Evolutionary conservation across 176 grass and related monocot species (phyloP), one percentile per base, ranked within the genome.

Genomic region (Areca catechu): DNA sequence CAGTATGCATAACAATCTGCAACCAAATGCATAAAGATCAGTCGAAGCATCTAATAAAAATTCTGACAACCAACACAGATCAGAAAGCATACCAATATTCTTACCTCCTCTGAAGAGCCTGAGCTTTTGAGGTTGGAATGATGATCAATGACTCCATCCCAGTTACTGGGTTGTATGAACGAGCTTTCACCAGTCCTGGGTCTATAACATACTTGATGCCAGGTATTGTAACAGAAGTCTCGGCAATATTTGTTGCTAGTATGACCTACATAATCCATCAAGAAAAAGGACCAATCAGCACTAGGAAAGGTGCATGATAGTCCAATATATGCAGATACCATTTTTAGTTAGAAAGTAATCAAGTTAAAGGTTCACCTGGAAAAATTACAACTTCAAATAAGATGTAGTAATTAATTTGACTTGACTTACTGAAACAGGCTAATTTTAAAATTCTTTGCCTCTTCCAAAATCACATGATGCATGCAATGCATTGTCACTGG

Each of bases 121-220:
- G 86, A 19, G 86, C 93, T 88, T 97, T 97, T 3, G 93, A 91
- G 17, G 82, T 78, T 50, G 83, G 80, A 56, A 90, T 87, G 55
- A 96, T 87, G 20, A 82, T 91, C 59, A 97, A 73, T 34, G 93
- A 91, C 24, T 97, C 87, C 83, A 91, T 88, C 81, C 93, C 87
- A 19, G 86, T 97, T 10, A 88, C 81, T 74, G 93, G 87, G 82
- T 91, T 97, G 65, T 97, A 97, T 15, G 86, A 80, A 54, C 93
- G 83, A 54, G 87, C 93, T 85, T 97, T 91, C 47, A 97, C 93
- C 81, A 90, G 82, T 27, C 87, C 93, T 71, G 83, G 71, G 76
- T 97, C 87, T 62, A 97, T 88, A 70, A 91, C 86, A 82, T 97
- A 97, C 71, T 97, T 97, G 59, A 97, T 97, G 56, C 93, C 83